These are phyloP conservation scores for Kodamaea jinghongensis DNA, from an alignment of 805 yeast genomes.

Conservation along the genomic window DNA sequence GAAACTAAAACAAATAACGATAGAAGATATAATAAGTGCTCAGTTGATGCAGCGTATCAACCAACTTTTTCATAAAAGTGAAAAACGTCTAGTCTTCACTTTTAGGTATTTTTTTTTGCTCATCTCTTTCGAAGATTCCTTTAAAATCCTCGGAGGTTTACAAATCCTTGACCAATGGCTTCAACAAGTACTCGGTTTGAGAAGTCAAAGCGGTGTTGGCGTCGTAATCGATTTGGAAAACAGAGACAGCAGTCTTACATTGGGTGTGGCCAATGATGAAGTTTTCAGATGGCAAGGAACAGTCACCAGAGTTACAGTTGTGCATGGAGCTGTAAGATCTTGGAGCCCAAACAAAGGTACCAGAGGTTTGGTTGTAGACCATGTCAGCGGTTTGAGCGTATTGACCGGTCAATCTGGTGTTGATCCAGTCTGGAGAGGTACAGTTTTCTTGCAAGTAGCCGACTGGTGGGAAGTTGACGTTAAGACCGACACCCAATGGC, in stretches of 20 bases:
- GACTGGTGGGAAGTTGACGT: slow-evolving; percentile 49
- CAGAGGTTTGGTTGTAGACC: slow-evolving; percentile 39
- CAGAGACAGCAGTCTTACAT: slow-evolving; percentile 25
- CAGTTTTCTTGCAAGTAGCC: slow-evolving; percentile 39
- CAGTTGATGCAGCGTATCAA: no score
- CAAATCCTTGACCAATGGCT: slow-evolving; percentile 12
- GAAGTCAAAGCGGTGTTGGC: slow-evolving; percentile 19
- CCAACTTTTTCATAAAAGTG: no score
- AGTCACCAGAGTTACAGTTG: slow-evolving; percentile 42
- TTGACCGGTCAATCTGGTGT: slow-evolving; percentile 47
- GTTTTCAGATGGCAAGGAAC: slow-evolving; percentile 43
- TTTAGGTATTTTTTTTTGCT: no score
- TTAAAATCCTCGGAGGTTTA: not conserved
- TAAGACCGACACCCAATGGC: slow-evolving; percentile 45
- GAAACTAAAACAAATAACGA: no score
- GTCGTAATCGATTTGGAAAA: slow-evolving; percentile 29
- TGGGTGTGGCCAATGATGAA: slow-evolving; percentile 25
- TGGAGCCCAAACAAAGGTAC: slow-evolving; percentile 19
- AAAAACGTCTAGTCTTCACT: no score
- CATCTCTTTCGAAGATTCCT: no score
- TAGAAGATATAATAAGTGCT: no score
- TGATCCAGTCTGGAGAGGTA: slow-evolving; percentile 40
- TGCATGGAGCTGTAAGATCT: slow-evolving; percentile 17
- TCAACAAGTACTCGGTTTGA: slow-evolving; percentile 12
- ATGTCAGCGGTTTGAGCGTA: slow-evolving; percentile 30